These are phyloP conservation scores for Alternaria tenuissima DNA, from an alignment of 2,329 filamentous ascomycete genomes.

Conservation along the genomic window DNA sequence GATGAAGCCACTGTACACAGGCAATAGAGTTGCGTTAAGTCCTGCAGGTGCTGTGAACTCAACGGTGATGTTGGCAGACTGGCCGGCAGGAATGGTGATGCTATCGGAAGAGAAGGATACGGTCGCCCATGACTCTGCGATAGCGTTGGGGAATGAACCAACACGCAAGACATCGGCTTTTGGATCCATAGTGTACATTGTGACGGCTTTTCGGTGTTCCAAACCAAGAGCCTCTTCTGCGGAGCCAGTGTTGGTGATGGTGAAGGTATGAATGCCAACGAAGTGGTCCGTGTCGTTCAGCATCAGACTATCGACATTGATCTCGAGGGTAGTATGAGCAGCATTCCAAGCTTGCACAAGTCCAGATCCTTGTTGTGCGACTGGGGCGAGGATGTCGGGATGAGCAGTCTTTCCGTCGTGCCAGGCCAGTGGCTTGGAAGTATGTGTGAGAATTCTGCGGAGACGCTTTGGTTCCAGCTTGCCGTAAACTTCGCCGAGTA, in stretches of 20 bases:
- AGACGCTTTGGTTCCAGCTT: constrained; percentile 24
- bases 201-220: constrained; percentile 25
- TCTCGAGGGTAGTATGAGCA: constrained; percentile 19
- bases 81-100: constrained; percentile 29
- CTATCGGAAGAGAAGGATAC: constrained; percentile 19
- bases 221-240: constrained; percentile 3
- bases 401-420: constrained; percentile 17
- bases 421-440: constrained; percentile 28
- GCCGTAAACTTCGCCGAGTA: constrained; percentile 26
- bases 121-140: constrained; percentile 18
- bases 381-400: constrained; percentile 23
- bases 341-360: constrained; percentile 29
- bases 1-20: constrained; percentile 36
- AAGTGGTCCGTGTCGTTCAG: constrained; percentile 39
- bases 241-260: constrained; percentile 20
- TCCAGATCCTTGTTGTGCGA: constrained; percentile 35
- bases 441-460: constrained; percentile 23
- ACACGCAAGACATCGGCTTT: constrained; percentile 1
- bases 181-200: constrained; percentile 24
- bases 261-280: constrained; percentile 32
- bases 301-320: constrained; percentile 25
- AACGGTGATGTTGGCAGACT: not conserved
- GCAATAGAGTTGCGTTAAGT: constrained; percentile 24
- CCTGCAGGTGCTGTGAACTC: not conserved
- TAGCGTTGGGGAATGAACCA: constrained; percentile 12